Evolutionary conservation across 2,329 filamentous ascomycete species (phyloP).

Genomic region (Mariannaea sp.): DNA sequence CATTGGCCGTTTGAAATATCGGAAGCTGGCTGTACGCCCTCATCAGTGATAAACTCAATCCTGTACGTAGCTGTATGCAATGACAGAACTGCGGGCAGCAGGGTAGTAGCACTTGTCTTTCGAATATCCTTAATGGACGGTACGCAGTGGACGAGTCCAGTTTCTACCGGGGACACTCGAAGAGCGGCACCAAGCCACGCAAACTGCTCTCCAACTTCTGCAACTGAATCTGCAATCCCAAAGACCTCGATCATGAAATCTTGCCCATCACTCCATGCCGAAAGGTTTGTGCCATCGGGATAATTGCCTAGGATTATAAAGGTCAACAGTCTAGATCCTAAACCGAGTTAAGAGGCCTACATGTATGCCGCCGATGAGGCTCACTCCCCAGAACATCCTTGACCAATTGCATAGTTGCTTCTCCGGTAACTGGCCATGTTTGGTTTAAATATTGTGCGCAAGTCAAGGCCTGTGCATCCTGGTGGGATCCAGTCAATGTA

Average conservation of each 20-base stretch:
- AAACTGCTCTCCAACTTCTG: conserved; percentile 18
- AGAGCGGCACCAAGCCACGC: conserved; percentile 23
- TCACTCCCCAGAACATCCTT: not conserved
- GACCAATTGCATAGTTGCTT: not conserved
- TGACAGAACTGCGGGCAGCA: not conserved
- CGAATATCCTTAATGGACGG: not conserved
- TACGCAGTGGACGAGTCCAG: not conserved
- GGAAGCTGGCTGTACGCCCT: not conserved
- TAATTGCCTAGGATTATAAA: not conserved
- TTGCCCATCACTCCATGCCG: not conserved
- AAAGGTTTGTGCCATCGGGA: not conserved
- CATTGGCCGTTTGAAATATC: conserved; percentile 6
- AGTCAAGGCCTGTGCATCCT: conserved; percentile 8
- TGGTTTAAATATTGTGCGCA: conserved; percentile 9
- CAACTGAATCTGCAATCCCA: conserved; percentile 3
- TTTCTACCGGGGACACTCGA: conserved; percentile 3
- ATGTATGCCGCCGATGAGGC: not conserved
- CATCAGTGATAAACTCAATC: conserved; percentile 4
- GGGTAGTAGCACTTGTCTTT: not conserved
- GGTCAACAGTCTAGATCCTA: not conserved
- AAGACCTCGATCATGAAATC: not conserved
- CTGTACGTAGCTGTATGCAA: not conserved
- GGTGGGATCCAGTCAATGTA: conserved; percentile 5
- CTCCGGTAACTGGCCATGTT: conserved; percentile 11
- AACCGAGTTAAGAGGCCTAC: not conserved